Evolutionary conservation across 768 basidiomycete species (phyloP), one percentile per base, ranked within the genome.

Genomic region (Infundibulicybe gibba): DNA sequence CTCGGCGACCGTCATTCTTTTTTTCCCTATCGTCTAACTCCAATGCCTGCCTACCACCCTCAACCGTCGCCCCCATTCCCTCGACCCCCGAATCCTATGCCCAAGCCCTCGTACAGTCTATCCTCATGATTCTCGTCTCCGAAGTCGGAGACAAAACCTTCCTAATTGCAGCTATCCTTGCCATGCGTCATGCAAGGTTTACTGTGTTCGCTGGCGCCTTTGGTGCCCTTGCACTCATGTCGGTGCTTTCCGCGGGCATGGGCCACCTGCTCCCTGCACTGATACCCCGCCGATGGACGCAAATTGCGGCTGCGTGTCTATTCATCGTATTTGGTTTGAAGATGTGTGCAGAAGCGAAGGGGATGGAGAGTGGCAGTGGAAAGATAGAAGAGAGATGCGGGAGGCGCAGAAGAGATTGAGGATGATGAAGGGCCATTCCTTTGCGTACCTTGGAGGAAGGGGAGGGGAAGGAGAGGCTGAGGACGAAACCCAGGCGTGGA

Each of bases 111-210:
- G 49, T 78, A 5, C 87, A 92, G 59, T 81, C 91, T 5, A 92
- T 94, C 70, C 65, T 77, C 51, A 93, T 95, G 85, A 97, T 97
- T 58, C 86, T 97, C 31, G 75, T 88, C 61, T 92, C 90, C 2
- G 91, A 94, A 73, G 87, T 94, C 37, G 95, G 95, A 17, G 95
- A 98, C 81, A 97, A 97, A 65, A 97, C 95, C 0, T 86, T 95
- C 41, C 92, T 94, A 43, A 92, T 94, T 42, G 72, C 77, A 20
- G 79, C 79, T 70, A 91, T 84, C 60, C 88, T 81, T 57, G 93
- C 94, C 10, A 94, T 94, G 83, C 86, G 92, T 6, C 93, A 97
- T 62, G 85, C 93, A 1, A 85, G 94, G 16, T 54, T 86, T 38
- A 67, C 83, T 47, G 93, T 99, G 49, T 97, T 97, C 61, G 73